phyloP scores from a whole-genome alignment of 306 rosid species.

The Astragalus glycyphyllos region DNA sequence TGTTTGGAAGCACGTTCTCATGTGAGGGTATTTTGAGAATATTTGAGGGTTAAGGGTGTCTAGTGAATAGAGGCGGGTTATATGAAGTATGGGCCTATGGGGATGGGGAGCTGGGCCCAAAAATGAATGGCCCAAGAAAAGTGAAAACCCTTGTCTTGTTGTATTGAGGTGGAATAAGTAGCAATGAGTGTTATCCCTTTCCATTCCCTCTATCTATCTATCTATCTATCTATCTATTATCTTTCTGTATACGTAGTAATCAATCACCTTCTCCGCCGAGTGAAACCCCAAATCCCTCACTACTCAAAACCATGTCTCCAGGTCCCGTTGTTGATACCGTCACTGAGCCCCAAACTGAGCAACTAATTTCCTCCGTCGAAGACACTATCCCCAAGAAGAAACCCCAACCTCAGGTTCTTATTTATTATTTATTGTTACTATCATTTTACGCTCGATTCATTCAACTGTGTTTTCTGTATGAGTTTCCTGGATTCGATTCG shows the following conservation, averaged over 20 bases:
- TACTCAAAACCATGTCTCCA: constrained; percentile 63
- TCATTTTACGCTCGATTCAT: neutral
- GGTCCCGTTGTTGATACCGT: constrained; percentile 65
- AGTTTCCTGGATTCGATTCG: neutral
- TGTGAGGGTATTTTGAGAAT: too few species aligned
- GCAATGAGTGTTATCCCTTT: constrained; percentile 19
- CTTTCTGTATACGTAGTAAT: neutral
- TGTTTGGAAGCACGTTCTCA: too few species aligned
- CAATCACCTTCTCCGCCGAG: constrained; percentile 11
- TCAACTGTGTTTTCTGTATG: neutral
- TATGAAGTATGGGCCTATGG: too few species aligned
- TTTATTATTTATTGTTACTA: neutral
- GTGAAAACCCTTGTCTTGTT: constrained; percentile 44
- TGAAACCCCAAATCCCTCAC: constrained; percentile 29
- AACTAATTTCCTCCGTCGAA: constrained; percentile 44
- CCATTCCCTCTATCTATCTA: constrained; percentile 20
- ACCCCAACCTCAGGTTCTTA: constrained; percentile 52
- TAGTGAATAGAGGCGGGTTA: too few species aligned
- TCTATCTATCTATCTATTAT: constrained; percentile 17
- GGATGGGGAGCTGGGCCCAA: constrained; percentile 33
- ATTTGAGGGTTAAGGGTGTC: too few species aligned
- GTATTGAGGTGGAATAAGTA: neutral
- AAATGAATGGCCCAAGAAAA: constrained; percentile 39
- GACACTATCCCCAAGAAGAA: constrained; percentile 53
- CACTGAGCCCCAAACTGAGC: constrained; percentile 47